phyloP scores from a whole-genome alignment of 768 basidiomycete species.

The Lactifluus subvellereus region DNA sequence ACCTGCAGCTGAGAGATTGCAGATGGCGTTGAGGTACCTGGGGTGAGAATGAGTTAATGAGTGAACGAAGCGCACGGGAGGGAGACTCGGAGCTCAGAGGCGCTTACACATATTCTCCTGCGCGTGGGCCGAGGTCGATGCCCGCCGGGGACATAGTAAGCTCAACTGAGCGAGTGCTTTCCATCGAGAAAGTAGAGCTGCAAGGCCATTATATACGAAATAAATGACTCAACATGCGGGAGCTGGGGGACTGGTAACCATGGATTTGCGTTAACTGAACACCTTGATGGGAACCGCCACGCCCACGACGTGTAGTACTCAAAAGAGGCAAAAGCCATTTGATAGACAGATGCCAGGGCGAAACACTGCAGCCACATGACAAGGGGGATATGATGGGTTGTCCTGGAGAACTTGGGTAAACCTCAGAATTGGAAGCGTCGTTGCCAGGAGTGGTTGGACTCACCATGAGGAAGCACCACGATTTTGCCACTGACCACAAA shows the following conservation, averaged over 20 bases:
- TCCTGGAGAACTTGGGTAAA: background rate
- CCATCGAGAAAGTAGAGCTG: background rate
- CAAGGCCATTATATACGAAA: background rate
- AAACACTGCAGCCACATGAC: too few relatives aligned
- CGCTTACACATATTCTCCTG: background rate
- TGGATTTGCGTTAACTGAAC: background rate
- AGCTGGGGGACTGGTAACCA: background rate
- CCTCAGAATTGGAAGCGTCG: background rate
- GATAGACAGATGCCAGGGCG: background rate
- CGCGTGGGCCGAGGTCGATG: background rate
- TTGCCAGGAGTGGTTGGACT: background rate
- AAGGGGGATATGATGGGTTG: background rate
- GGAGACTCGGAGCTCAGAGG: background rate
- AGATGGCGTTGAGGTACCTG: constrained; percentile 7
- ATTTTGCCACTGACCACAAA: too few relatives aligned
- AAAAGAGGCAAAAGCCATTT: background rate
- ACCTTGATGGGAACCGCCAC: background rate
- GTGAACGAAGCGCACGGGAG: background rate
- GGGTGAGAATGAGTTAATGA: background rate
- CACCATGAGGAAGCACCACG: background rate
- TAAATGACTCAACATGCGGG: background rate
- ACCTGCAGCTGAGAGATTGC: background rate
- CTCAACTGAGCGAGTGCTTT: background rate
- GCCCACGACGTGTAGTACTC: background rate
- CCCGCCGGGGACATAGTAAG: constrained; percentile 3